These are phyloP conservation scores for Oleoguttula mirabilis DNA, from an alignment of 495 filamentous ascomycete species.

Conservation along the genomic window DNA sequence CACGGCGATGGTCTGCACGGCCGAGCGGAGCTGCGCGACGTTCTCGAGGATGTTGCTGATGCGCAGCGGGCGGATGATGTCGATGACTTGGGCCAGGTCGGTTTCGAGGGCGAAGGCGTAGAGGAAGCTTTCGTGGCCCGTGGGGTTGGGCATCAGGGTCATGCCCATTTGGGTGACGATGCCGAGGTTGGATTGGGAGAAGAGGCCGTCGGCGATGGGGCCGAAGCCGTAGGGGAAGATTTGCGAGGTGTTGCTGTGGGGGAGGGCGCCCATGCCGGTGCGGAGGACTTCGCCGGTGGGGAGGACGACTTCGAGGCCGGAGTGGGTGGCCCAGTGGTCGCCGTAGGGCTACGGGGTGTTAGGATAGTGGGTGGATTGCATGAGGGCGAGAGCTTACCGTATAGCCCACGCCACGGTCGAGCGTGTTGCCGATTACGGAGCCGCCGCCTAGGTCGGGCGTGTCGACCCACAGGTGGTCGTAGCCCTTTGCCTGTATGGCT, in stretches of 20 bases:
- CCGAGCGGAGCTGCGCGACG: constrained; percentile 39
- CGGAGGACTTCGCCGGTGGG: constrained; percentile 43
- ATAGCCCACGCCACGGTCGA: constrained; percentile 48
- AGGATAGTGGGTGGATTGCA: too few relatives aligned
- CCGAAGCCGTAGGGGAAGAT: constrained; percentile 46
- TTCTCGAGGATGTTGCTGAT: constrained; percentile 40
- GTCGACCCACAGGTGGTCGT: constrained; percentile 38
- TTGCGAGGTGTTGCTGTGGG: constrained; percentile 36
- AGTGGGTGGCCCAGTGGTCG: constrained; percentile 45
- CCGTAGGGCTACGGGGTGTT: too few relatives aligned
- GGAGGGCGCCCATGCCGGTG: constrained; percentile 49
- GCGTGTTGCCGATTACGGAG: constrained; percentile 43
- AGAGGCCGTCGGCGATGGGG: constrained; percentile 45
- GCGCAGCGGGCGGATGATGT: constrained; percentile 41
- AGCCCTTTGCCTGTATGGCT: constrained; percentile 34
- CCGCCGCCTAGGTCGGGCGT: constrained; percentile 47
- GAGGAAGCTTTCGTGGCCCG: constrained; percentile 38
- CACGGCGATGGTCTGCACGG: constrained; percentile 37
- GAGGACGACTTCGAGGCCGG: constrained; percentile 45
- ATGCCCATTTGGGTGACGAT: constrained; percentile 51
- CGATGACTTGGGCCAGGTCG: constrained; percentile 40
- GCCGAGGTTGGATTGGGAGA: constrained; percentile 45
- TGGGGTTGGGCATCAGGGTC: constrained; percentile 42
- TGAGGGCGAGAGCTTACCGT: too few relatives aligned
- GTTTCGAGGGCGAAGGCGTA: constrained; percentile 42